Base-by-base conservation (phyloP, 73 alveolate genomes). In the Paraurostyla sp. region DNA sequence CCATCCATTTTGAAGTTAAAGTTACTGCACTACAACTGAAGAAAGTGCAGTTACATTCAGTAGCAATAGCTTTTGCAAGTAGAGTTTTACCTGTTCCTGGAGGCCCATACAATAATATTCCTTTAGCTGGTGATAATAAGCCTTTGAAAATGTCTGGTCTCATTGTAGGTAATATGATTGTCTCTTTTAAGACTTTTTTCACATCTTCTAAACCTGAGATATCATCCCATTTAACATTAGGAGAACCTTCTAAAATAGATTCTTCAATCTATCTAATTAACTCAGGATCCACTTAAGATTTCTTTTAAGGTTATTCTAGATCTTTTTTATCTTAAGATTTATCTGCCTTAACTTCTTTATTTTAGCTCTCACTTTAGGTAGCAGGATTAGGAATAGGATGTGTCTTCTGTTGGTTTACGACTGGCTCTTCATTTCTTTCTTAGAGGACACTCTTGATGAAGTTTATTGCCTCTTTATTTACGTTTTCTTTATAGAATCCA, bases 171-270 rank as follows among this genome's bases (percentile, higher is more conserved):
- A 93, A 83, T 42, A 90, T 91, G 35, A 97, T 95, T 25, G 99
- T 97, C 83, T 97, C 99, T 52, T 93, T 91, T 27, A 97, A 86
- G 2, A 96, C 86, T 50, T 88, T 88, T 68, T 97, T 97, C 7
- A 98, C 98, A 33, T 91, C 83, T 15, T 89, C 95, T 65, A 97
- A 87, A 50, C 98, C 99, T 30, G 95, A 92, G 0, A 97, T 96
- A 91, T 93, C 97, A 50, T 94, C 98, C 96, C 96, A 97, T 22
- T 82, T 92, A n/a, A 97, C 97, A 56, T 92, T 94, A 11, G 98
- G 99, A 42, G 93, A 87, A 76, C 65, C 33, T 48, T 94, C 98
- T 27, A 94, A 81, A 16, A 94, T 94, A 0, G 92, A 93, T 36
- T 92, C 91, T 81, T 94, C 96, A 16, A 94, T 87, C 65, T 56